Conservation (phyloP, 2,329 filamentous ascomycete genomes). For the Nemania serpens region DNA sequence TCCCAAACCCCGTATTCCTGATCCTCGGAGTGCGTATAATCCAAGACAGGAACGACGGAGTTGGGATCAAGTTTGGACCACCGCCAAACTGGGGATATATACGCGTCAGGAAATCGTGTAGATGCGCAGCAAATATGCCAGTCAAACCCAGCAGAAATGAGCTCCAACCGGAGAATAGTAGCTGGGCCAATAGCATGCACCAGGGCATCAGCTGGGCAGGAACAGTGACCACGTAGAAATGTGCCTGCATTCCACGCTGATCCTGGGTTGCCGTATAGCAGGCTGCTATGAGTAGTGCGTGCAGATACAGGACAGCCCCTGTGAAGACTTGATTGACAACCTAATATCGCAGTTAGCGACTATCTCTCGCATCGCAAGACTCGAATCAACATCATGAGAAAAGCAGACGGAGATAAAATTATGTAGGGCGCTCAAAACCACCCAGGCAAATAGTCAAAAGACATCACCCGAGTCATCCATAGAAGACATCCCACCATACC, state of each 20-base stretch:
- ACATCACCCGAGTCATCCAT: conserved; percentile 69
- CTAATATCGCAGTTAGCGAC: conserved; percentile 45
- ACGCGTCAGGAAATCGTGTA: conserved; percentile 87
- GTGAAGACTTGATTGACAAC: conserved; percentile 57
- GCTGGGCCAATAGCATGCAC: conserved; percentile 74
- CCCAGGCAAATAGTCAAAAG: conserved; percentile 57
- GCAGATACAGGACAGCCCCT: conserved; percentile 56
- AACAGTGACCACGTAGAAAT: conserved; percentile 82
- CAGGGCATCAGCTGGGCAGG: conserved; percentile 82
- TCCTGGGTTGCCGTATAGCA: conserved; percentile 86
- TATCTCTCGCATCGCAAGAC: neutral
- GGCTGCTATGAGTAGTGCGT: conserved; percentile 77
- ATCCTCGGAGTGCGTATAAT: conserved; percentile 62
- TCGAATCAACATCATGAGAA: conserved; percentile 15
- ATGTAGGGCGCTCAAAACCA: conserved; percentile 70
- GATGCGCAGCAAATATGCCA: conserved; percentile 84
- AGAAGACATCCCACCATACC: conserved; percentile 75
- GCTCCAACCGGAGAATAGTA: conserved; percentile 67
- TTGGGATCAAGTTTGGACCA: conserved; percentile 75
- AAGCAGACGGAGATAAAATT: conserved; percentile 28
- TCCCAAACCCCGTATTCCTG: conserved; percentile 63
- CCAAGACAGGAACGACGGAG: conserved; percentile 72
- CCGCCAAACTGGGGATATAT: conserved; percentile 89
- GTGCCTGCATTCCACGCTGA: conserved; percentile 74
- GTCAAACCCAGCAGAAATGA: conserved; percentile 67